Base-by-base conservation (phyloP, 306 rosid genomes). In the Quercus aquifolioides region DNA sequence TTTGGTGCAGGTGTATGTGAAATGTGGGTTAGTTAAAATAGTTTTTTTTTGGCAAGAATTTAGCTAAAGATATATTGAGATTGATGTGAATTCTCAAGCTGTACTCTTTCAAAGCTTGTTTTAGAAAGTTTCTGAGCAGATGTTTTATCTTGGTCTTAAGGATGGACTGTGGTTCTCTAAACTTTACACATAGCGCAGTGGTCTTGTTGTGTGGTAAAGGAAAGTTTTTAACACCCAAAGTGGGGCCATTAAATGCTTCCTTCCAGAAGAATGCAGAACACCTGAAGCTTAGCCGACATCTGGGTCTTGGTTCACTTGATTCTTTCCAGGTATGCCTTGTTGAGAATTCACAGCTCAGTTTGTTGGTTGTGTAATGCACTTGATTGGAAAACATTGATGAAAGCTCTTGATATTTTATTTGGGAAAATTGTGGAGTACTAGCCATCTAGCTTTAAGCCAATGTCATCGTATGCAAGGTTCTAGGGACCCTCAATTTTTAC, bases 281-380 rank as follows among this genome's bases (percentile, higher is more conserved):
- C 55, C 82, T 78, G n/a, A 86, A 65, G 55, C 84, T 75, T 35
- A 52, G 38, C 75, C 25, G 23, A 55, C 71, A 74, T 67, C 76
- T 82, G 11, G 81, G 85, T 77, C 90, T 91, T 54, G 78, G 85
- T 80, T 87, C 84, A 23, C 87, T 87, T 38, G 79, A 82, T 80
- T 86, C 86, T 84, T 84, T 86, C 11, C 94, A 86, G 97, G 95
- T 94, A 87, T 43, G 60, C 65, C 46, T 2, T 3, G 11, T 31
- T 68, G 72, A 18, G 41, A n/a, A 33, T 46, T 14, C 52, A 68
- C 52, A 19, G 26, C 46, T 10, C 54, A 68, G 2, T 21, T 31
- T 72, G 21, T 5, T 64, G 17, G 3, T 74, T 69, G 19, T 55
- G 15, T 41, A 41, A 41, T 41, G 4, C 60, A 23, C 7, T 35